Evolutionary conservation across 371 early-diverging fungal species (phyloP), one percentile per base, ranked within the genome.

Genomic region (Saksenaea vasiformis): DNA sequence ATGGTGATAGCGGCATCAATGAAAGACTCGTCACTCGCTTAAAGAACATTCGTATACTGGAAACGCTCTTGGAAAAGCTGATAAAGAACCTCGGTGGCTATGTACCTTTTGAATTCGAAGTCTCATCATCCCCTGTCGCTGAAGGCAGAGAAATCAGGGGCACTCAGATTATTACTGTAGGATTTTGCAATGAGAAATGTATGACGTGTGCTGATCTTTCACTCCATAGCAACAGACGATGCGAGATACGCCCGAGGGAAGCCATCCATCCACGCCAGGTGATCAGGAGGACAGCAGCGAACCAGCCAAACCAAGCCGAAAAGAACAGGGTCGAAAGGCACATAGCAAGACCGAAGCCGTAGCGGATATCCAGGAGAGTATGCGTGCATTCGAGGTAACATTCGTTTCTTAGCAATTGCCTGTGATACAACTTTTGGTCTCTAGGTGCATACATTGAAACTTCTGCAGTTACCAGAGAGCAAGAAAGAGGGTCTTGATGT

Each of bases 301-400:
- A 28, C 24, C 56, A 19, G 15, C 60, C 58, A 62, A 19, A 34
- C 54, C 39, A 60, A 61, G 56, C 26, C 62, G 37, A 58, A 68
- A 58, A 66, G 68, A 28, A 28, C 14, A 54, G 10, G 36, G 2
- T 27, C 62, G 2, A 43, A 68, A 56, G 59, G 22, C 5, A 22
- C n/a, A 61, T 3, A 51, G 24, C n/a, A 47, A 47, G 11, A 11
- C 22, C 11, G 54, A 47, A 2, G 54, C 58, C 15, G 55, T 74
- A 7, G 41, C 58, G 35, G 74, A 77, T 13, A 44, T 83, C 17
- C 51, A 76, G 44, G 62, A 72, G 1, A 72, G 71, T 47, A 76
- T 85, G 72, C 72, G 87, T 51, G 78, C 85, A 35, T 67, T 87
- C 15, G 73, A 78, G 55, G 84, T 85, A 72, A n/a, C n/a, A n/a